A percentile compares a stretch with the other conserved stretches of the same genome.
Conservation (phyloP, 371 early-diverging fungal genomes). For the Zopfochytrium polystomum region DNA sequence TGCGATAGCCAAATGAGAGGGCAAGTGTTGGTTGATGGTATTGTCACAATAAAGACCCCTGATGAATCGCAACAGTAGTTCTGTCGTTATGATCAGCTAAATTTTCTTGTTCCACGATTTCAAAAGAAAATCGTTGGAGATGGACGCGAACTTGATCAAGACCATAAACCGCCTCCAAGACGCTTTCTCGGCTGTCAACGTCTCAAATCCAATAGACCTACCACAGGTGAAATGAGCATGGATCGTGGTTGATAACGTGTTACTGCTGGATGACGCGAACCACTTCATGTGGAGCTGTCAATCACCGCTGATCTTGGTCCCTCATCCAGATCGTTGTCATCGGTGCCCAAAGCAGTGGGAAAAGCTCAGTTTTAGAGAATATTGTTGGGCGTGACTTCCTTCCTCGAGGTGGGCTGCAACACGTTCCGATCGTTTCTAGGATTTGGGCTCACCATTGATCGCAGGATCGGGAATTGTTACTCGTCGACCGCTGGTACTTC, state of each 20-base stretch:
- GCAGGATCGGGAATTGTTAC: conserved; percentile 87
- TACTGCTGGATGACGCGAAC: neutral
- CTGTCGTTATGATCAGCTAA: too few relatives aligned
- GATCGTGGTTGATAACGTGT: neutral
- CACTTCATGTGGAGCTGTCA: neutral
- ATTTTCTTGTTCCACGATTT: too few relatives aligned
- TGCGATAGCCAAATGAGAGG: too few relatives aligned
- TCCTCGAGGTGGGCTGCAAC: conserved; percentile 75
- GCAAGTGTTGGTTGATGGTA: too few relatives aligned
- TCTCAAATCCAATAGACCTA: conserved; percentile 94
- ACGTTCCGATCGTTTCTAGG: conserved; percentile 1
- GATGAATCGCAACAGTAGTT: too few relatives aligned
- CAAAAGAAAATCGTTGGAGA: too few relatives aligned
- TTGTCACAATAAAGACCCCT: too few relatives aligned
- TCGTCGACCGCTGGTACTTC: conserved; percentile 91
- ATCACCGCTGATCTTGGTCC: neutral
- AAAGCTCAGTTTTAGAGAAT: conserved; percentile 98
- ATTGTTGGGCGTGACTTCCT: conserved; percentile 98
- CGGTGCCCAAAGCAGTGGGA: conserved; percentile 92
- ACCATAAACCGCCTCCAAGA: conserved; percentile 74
- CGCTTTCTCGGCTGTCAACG: conserved; percentile 95
- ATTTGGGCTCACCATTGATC: conserved; percentile 3
- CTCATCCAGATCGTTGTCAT: conserved; percentile 82
- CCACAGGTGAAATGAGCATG: conserved; percentile 69
- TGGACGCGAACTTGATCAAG: conserved; percentile 30